phyloP scores from a whole-genome alignment of 2,329 filamentous ascomycete genomes.

The Torrubiella hemipterigena region DNA sequence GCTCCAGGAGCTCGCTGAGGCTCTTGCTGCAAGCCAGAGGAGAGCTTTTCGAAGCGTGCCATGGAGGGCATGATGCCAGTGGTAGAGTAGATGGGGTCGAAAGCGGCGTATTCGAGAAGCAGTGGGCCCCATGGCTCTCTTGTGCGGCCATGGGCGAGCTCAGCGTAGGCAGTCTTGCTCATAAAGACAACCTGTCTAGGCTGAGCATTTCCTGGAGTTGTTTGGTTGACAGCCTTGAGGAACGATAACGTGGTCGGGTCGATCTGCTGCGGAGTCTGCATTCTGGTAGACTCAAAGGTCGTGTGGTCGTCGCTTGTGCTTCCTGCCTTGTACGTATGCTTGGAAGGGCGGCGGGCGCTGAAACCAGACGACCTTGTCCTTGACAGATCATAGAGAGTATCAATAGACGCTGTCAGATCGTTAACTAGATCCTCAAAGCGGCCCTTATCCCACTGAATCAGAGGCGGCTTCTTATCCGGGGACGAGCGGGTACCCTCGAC shows the following conservation, averaged over 20 bases:
- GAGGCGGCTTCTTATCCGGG: constrained; percentile 39
- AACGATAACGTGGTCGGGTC: constrained; percentile 40
- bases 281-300: constrained; percentile 46
- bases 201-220: constrained; percentile 16
- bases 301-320: constrained; percentile 31
- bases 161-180: constrained; percentile 38
- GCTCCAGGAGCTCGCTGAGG: constrained; percentile 38
- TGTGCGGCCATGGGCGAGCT: constrained; percentile 29
- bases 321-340: constrained; percentile 22
- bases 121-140: constrained; percentile 41
- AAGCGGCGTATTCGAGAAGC: constrained; percentile 59
- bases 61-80: constrained; percentile 54
- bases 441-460: constrained; percentile 56
- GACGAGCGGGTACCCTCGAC: constrained; percentile 26
- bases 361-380: constrained; percentile 44
- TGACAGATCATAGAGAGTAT: constrained; percentile 68
- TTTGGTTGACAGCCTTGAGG: constrained; percentile 27
- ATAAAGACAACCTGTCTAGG: constrained; percentile 34
- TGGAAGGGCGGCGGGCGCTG: constrained; percentile 16
- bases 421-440: constrained; percentile 64
- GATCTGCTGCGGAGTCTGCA: constrained; percentile 49
- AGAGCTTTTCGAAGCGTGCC: constrained; percentile 52
- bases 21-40: constrained; percentile 42
- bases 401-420: constrained; percentile 66
- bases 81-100: constrained; percentile 48